A percentile compares a stretch with the other conserved stretches of the same genome.
Evolutionary conservation across 2,329 filamentous ascomycete species (phyloP).

Genomic region (Gaeumannomyces sp.): DNA sequence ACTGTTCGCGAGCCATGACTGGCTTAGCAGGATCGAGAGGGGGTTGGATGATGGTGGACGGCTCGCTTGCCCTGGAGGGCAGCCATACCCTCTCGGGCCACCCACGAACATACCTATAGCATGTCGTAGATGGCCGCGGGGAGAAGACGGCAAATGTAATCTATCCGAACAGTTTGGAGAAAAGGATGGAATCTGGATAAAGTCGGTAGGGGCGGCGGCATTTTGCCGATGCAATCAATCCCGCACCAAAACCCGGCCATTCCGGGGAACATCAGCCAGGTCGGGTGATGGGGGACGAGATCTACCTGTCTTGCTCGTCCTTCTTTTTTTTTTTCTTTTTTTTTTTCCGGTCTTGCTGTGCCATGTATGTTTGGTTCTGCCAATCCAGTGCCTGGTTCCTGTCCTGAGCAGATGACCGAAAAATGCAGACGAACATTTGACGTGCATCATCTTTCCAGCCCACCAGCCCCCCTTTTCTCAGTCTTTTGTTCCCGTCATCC

Average conservation of each 20-base stretch:
- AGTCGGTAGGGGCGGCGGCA: not conserved
- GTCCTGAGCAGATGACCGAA: no score
- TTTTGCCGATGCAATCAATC: not conserved
- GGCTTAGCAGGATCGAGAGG: not conserved
- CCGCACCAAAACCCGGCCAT: not conserved
- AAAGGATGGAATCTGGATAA: slow-evolving; percentile 1
- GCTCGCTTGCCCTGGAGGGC: not conserved
- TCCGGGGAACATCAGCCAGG: not conserved
- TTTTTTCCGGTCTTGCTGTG: not conserved
- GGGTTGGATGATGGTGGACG: not conserved
- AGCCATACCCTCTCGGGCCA: not conserved
- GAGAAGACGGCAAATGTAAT: not conserved
- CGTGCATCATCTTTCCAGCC: no score
- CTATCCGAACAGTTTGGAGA: not conserved
- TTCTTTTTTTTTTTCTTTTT: not conserved
- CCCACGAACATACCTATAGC: not conserved
- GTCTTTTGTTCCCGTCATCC: no score
- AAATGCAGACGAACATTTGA: no score
- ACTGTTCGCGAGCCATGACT: not conserved
- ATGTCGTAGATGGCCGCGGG: not conserved
- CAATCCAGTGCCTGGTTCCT: no score
- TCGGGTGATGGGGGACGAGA: not conserved
- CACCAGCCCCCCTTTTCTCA: no score
- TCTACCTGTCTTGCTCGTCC: not conserved
- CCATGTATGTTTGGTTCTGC: not conserved